Conservation (phyloP, 1,284 basidiomycete genomes). For the Veloboletus limbatus region DNA sequence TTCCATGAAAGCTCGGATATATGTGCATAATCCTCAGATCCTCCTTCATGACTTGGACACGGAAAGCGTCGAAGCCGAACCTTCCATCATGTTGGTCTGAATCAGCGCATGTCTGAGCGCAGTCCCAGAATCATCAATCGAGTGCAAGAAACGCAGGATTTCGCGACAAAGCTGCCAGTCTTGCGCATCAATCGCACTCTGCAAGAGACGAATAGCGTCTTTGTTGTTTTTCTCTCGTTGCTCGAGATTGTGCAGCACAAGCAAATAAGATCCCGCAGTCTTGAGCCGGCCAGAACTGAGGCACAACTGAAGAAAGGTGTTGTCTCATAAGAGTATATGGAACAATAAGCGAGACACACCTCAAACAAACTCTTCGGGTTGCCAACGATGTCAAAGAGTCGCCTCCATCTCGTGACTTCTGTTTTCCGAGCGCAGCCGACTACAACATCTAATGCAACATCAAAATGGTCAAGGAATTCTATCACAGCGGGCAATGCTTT, state of each 20-base stretch:
- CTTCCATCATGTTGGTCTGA: constrained; percentile 34
- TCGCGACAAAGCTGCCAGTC: constrained; percentile 86
- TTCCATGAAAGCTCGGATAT: too few relatives aligned
- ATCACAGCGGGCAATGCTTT: constrained; percentile 65
- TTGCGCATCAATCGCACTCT: constrained; percentile 67
- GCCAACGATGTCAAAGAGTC: constrained; percentile 88
- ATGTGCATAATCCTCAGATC: too few relatives aligned
- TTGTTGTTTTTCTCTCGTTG: constrained; percentile 78
- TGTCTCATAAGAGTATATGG: background rate
- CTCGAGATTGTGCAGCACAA: constrained; percentile 92
- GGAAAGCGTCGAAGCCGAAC: background rate
- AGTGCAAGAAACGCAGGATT: constrained; percentile 87
- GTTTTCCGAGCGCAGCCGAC: constrained; percentile 97
- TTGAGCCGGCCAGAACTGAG: constrained; percentile 73
- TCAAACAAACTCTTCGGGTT: constrained; percentile 91
- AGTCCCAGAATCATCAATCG: constrained; percentile 81
- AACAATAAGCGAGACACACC: constrained; percentile 39
- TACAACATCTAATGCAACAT: constrained; percentile 86
- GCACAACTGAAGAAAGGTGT: constrained; percentile 56
- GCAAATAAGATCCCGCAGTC: constrained; percentile 90
- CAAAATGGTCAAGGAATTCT: constrained; percentile 94
- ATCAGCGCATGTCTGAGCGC: constrained; percentile 64
- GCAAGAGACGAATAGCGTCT: constrained; percentile 78
- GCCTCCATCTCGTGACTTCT: constrained; percentile 88
- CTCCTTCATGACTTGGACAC: background rate